phyloP scores from a whole-genome alignment of 805 yeast genomes.

The Candida methanosorbosa region DNA sequence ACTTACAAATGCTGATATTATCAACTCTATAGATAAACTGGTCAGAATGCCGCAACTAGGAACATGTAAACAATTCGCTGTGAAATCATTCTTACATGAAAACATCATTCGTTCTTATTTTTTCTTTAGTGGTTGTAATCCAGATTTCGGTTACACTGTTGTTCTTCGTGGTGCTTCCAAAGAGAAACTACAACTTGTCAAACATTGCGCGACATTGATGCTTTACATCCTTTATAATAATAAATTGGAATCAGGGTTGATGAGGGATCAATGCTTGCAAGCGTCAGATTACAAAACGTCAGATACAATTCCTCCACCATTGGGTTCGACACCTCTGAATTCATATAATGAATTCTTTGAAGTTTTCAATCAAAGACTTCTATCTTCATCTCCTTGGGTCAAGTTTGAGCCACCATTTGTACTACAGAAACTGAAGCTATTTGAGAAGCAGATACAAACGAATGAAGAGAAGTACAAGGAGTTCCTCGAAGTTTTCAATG shows the following conservation, averaged over 20 bases:
- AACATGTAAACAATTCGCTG: slow-evolving; percentile 61
- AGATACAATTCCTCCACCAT: slow-evolving; percentile 5
- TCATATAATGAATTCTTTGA: slow-evolving; percentile 21
- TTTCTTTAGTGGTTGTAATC: slow-evolving; percentile 71
- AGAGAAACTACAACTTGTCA: slow-evolving; percentile 54
- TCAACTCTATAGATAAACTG: slow-evolving; percentile 76
- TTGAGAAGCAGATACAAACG: slow-evolving; percentile 20
- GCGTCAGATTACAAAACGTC: slow-evolving; percentile 26
- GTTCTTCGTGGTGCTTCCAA: slow-evolving; percentile 72
- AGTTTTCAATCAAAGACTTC: slow-evolving; percentile 36
- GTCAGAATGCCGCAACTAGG: slow-evolving; percentile 71
- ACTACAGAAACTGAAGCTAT: slow-evolving; percentile 10
- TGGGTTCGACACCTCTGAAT: slow-evolving; percentile 11
- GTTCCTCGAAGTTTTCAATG: slow-evolving; percentile 7
- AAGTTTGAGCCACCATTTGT: slow-evolving; percentile 55
- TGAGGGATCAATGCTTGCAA: slow-evolving; percentile 61
- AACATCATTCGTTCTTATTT: slow-evolving; percentile 60
- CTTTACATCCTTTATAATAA: slow-evolving; percentile 71
- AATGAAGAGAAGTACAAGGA: slow-evolving; percentile 20
- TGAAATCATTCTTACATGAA: slow-evolving; percentile 52
- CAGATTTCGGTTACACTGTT: slow-evolving; percentile 75
- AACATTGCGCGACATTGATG: slow-evolving; percentile 74
- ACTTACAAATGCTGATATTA: slow-evolving; percentile 76
- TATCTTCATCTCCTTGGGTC: slow-evolving; percentile 84
- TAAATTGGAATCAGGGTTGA: slow-evolving; percentile 66